Evolutionary conservation across 225 moss, liverwort and hornwort species (phyloP).

Genomic region (Pseudoscleropodium purum): DNA sequence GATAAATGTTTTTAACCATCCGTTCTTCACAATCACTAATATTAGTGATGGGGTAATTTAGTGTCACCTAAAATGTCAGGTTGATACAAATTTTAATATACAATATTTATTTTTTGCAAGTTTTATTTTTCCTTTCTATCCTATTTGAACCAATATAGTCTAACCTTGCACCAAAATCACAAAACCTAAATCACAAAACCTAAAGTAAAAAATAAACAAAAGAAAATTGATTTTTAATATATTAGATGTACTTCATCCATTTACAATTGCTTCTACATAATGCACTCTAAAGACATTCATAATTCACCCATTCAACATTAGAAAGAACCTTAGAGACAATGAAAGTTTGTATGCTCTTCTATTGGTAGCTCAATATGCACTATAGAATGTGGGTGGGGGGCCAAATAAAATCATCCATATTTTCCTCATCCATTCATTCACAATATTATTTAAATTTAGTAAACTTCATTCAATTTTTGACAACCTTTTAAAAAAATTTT

Average conservation of each 20-base stretch:
- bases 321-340: background rate
- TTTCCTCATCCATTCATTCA: background rate
- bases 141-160: background rate
- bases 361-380: rapidly evolving
- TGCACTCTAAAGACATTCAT: background rate
- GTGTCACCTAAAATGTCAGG: background rate
- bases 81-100: background rate
- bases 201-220: background rate
- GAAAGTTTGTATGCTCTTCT: background rate
- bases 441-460: background rate
- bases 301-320: background rate
- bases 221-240: background rate
- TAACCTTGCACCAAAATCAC: background rate
- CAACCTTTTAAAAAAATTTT: background rate
- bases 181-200: rapidly evolving
- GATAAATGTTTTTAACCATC: background rate
- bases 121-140: too few relatives aligned
- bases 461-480: too few relatives aligned
- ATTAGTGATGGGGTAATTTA: background rate
- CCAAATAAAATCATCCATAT: background rate
- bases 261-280: background rate
- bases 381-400: rapidly evolving
- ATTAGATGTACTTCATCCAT: background rate
- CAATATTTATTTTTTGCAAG: background rate
- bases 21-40: background rate